Conservation (phyloP, 495 filamentous ascomycete species). For the Penicillium chermesinum region DNA sequence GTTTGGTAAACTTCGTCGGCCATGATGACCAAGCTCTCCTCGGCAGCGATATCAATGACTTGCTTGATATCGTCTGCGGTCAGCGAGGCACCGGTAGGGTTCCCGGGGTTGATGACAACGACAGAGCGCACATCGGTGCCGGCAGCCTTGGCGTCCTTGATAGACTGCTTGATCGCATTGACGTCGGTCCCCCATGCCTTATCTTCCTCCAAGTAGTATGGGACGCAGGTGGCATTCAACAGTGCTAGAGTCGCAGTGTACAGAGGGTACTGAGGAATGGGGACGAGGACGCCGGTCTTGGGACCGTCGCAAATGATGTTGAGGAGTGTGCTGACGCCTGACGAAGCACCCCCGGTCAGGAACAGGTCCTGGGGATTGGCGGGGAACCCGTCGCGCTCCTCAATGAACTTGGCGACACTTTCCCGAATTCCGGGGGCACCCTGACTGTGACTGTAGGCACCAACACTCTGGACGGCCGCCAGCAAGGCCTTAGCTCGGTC, state of each 20-base stretch:
- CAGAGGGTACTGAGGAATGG: constrained; percentile 95
- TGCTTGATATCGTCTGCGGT: constrained; percentile 68
- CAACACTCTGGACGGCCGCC: constrained; percentile 79
- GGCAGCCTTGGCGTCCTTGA: constrained; percentile 63
- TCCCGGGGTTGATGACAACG: constrained; percentile 96
- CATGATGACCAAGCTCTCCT: constrained; percentile 81
- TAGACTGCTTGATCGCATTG: constrained; percentile 61
- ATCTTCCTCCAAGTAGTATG: constrained; percentile 85
- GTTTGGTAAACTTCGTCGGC: constrained; percentile 99
- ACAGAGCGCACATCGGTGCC: constrained; percentile 86
- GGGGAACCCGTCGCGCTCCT: constrained; percentile 82
- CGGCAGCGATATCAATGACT: constrained; percentile 77
- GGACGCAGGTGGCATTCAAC: constrained; percentile 80
- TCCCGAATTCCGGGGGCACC: constrained; percentile 79
- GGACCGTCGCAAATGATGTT: constrained; percentile 78
- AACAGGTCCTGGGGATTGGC: constrained; percentile 75
- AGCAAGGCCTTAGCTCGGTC: constrained; percentile 75
- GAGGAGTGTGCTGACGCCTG: constrained; percentile 87
- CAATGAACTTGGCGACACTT: constrained; percentile 87
- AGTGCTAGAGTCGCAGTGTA: constrained; percentile 92
- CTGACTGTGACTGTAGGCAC: constrained; percentile 92
- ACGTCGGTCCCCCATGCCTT: constrained; percentile 84
- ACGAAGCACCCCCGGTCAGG: constrained; percentile 84
- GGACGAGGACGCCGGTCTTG: constrained; percentile 82
- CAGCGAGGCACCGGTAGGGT: constrained; percentile 89